phyloP scores from a whole-genome alignment of 2,329 filamentous ascomycete species.

The Stachybotrys echinatus region DNA sequence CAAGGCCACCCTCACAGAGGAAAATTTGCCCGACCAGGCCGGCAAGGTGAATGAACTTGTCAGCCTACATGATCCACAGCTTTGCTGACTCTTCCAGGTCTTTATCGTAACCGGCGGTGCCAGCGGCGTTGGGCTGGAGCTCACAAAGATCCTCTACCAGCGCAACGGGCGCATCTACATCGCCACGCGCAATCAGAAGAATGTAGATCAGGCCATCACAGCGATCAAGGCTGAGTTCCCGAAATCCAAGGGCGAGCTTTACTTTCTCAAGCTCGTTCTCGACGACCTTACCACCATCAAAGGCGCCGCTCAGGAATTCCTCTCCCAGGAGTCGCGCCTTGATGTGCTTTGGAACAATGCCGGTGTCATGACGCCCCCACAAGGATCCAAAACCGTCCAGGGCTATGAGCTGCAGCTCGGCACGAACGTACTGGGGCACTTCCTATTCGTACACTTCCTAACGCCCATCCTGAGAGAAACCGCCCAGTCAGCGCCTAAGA shows the following conservation, averaged over 20 bases:
- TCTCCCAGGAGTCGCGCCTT: constrained; percentile 17
- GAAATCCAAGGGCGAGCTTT: not conserved
- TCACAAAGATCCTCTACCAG: constrained; percentile 41
- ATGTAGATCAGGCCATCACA: not conserved
- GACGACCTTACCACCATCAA: constrained; percentile 25
- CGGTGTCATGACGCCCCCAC: constrained; percentile 31
- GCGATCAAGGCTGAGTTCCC: not conserved
- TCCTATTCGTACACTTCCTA: constrained; percentile 31
- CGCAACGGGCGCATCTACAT: constrained; percentile 44
- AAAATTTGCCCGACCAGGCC: constrained; percentile 7
- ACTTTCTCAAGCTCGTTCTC: constrained; percentile 19
- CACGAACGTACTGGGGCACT: constrained; percentile 34
- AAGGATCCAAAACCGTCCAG: constrained; percentile 30
- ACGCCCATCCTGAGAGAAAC: constrained; percentile 26
- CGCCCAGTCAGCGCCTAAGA: constrained; percentile 19
- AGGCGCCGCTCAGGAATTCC: constrained; percentile 15
- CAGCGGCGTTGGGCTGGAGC: constrained; percentile 34
- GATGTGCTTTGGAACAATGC: constrained; percentile 38
- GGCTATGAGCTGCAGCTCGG: constrained; percentile 37
- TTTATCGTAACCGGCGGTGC: constrained; percentile 35
- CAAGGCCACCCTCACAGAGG: constrained; percentile 5
- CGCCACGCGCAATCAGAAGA: constrained; percentile 28
- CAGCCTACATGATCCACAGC: no score
- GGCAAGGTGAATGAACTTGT: no score
- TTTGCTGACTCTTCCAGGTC: constrained; percentile 3